A percentile compares a stretch with the other conserved stretches of the same genome.
Conservation (phyloP, 2,329 filamentous ascomycete genomes). For the Pseudogymnoascus sp. region DNA sequence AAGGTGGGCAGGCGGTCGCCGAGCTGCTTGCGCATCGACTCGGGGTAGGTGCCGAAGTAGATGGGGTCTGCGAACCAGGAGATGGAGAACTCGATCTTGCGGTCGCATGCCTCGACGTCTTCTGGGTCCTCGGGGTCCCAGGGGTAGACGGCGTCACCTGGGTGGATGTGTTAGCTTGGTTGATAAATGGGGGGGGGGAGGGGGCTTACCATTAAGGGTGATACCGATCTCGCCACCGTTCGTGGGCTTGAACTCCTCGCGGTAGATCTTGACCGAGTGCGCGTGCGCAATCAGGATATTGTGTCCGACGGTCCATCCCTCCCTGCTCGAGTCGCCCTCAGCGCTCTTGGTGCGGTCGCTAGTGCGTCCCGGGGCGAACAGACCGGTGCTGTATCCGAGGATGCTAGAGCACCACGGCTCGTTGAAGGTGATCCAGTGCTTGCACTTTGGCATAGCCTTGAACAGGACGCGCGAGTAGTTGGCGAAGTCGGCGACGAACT, state of each 20-base stretch:
- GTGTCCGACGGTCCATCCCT: slow-evolving; percentile 79
- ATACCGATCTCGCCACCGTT: slow-evolving; percentile 76
- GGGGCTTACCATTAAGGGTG: slow-evolving; percentile 63
- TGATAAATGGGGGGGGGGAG: neutral
- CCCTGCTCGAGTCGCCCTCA: slow-evolving; percentile 64
- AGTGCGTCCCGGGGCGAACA: slow-evolving; percentile 75
- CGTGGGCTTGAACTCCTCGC: slow-evolving; percentile 69
- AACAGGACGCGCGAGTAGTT: slow-evolving; percentile 72
- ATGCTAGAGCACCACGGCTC: slow-evolving; percentile 82
- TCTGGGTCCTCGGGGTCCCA: slow-evolving; percentile 70
- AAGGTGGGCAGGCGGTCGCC: slow-evolving; percentile 69
- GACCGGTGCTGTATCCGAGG: slow-evolving; percentile 68
- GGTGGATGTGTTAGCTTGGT: slow-evolving; percentile 5
- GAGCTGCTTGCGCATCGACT: slow-evolving; percentile 73
- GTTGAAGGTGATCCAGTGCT: slow-evolving; percentile 87
- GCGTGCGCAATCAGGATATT: slow-evolving; percentile 74
- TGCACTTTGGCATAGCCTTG: slow-evolving; percentile 65
- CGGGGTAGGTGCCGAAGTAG: slow-evolving; percentile 77
- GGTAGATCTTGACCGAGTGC: slow-evolving; percentile 71
- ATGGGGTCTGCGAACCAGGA: slow-evolving; percentile 84
- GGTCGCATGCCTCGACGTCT: slow-evolving; percentile 67
- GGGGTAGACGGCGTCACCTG: slow-evolving; percentile 70
- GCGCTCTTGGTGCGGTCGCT: slow-evolving; percentile 64
- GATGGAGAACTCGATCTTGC: slow-evolving; percentile 82
- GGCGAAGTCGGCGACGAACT: slow-evolving; percentile 76